phyloP scores from a whole-genome alignment of 129 eudicot genomes.

The Helichrysum umbraculigerum region DNA sequence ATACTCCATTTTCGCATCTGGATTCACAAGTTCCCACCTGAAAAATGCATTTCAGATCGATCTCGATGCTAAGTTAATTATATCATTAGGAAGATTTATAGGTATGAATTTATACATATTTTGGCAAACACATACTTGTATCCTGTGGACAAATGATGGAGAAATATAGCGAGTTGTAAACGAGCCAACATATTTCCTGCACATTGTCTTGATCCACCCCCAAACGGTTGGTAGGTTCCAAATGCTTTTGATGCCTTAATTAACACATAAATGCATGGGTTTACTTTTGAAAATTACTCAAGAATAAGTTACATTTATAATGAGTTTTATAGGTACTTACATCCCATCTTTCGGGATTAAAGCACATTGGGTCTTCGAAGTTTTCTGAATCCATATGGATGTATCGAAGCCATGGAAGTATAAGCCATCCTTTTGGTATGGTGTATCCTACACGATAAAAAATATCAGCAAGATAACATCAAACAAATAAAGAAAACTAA shows the following conservation, averaged over 20 bases:
- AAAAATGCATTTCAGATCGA: background rate
- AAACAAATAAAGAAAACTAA: background rate
- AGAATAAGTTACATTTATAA: background rate
- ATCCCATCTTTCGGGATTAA: constrained; percentile 58
- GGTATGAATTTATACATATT: background rate
- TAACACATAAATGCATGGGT: background rate
- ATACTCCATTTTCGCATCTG: constrained; percentile 47
- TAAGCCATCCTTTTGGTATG: constrained; percentile 51
- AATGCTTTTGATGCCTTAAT: constrained; percentile 28
- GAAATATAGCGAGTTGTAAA: constrained; percentile 45
- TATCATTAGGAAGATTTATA: no score
- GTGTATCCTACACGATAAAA: constrained; percentile 30
- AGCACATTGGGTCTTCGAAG: constrained; percentile 46
- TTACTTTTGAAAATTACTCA: background rate
- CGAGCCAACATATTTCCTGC: constrained; percentile 55
- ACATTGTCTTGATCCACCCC: constrained; percentile 45
- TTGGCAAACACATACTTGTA: constrained; percentile 39
- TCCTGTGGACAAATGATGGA: constrained; percentile 43
- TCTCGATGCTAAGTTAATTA: no score
- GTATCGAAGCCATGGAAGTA: constrained; percentile 41
- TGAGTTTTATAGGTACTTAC: constrained; percentile 29
- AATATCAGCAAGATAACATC: background rate
- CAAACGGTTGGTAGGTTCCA: constrained; percentile 42
- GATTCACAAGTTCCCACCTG: constrained; percentile 66
- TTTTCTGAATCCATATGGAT: constrained; percentile 45